Evolutionary conservation across 2,329 filamentous ascomycete genomes (phyloP).

Genomic region (Graphilbum fragrans): DNA sequence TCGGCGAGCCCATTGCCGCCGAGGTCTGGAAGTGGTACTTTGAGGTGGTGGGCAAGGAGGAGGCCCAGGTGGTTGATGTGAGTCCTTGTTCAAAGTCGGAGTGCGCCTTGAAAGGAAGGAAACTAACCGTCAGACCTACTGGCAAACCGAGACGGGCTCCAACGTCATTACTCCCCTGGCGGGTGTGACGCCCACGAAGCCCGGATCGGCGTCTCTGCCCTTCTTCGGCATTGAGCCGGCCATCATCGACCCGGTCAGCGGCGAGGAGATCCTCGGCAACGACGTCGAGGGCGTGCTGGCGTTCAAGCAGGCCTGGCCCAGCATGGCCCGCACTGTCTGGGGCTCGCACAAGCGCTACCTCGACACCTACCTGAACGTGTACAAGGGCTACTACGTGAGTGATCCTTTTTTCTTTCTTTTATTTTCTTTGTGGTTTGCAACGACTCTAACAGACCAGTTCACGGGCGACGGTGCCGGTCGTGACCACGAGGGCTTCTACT

Average conservation of each 20-base stretch:
- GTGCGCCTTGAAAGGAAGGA: not conserved
- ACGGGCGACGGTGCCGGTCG: constrained; percentile 89
- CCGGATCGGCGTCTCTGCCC: constrained; percentile 85
- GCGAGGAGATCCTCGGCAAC: constrained; percentile 86
- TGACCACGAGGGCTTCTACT: constrained; percentile 98
- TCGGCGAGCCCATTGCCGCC: constrained; percentile 93
- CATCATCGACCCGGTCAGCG: constrained; percentile 92
- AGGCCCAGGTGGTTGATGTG: constrained; percentile 89
- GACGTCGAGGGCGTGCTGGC: constrained; percentile 94
- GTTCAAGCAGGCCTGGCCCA: constrained; percentile 97
- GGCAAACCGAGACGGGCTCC: constrained; percentile 98
- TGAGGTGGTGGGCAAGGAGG: constrained; percentile 84
- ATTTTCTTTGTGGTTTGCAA: not conserved
- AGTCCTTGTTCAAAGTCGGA: constrained; percentile 28
- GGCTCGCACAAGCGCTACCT: constrained; percentile 96
- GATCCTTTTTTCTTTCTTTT: not conserved
- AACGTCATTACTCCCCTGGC: constrained; percentile 90
- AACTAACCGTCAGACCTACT: constrained; percentile 65
- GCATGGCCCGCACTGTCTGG: constrained; percentile 96
- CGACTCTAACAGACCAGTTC: constrained; percentile 40
- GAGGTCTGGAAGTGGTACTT: constrained; percentile 99
- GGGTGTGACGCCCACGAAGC: constrained; percentile 91
- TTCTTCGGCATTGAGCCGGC: constrained; percentile 98
- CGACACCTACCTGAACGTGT: constrained; percentile 96
- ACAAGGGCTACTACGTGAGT: constrained; percentile 92